Conservation (phyloP, 2,329 filamentous ascomycete genomes). For the Ambrosiella beaveri region DNA sequence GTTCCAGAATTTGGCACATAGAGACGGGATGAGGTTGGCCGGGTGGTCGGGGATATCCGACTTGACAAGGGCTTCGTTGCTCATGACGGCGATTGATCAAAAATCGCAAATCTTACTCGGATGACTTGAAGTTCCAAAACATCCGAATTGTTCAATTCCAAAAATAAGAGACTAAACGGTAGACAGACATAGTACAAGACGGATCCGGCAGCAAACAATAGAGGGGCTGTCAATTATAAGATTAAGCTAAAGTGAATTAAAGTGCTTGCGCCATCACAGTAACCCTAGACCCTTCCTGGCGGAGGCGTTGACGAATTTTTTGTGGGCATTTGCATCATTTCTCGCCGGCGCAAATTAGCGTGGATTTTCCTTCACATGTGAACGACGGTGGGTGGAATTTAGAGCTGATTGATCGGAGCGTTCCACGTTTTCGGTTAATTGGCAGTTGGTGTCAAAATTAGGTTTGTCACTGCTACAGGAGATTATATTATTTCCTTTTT, state of each 20-base stretch:
- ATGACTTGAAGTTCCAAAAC: neutral
- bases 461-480: too few species aligned
- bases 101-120: neutral
- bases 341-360: neutral
- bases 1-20: slow-evolving; percentile 91
- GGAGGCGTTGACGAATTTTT: neutral
- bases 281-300: neutral
- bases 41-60: slow-evolving; percentile 66
- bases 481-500: too few species aligned
- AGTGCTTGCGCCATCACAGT: too few species aligned
- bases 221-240: neutral
- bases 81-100: slow-evolving; percentile 5
- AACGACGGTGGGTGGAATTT: neutral
- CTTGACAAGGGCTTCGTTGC: slow-evolving; percentile 27
- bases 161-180: neutral
- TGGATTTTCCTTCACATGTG: neutral
- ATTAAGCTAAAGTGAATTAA: too few species aligned
- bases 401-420: neutral
- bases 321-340: slow-evolving; percentile 3
- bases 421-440: neutral
- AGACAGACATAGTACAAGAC: neutral
- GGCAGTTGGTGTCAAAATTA: neutral
- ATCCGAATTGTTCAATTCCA: too few species aligned
- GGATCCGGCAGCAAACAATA: neutral
- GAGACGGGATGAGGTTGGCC: slow-evolving; percentile 81